Conservation (phyloP, 202 grass and related monocot genomes). For the Cymbopogon flexuosus region DNA sequence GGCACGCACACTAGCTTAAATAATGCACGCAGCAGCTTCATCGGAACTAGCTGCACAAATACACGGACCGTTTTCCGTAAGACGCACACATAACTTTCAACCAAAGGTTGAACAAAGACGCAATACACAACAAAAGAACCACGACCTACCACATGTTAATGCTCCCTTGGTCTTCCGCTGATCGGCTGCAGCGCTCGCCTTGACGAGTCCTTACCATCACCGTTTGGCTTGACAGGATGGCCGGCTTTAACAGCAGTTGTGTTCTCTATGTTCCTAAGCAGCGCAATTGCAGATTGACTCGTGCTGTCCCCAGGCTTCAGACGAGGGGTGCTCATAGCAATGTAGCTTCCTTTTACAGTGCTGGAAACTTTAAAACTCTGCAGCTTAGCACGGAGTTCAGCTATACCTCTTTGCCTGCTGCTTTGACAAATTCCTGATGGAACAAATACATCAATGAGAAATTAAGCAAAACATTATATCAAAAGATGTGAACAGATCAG, state of each 20-base stretch:
- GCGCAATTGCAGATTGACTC: too few relatives aligned
- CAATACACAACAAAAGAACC: too few relatives aligned
- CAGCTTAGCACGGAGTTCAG: constrained; percentile 14
- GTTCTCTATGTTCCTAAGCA: too few relatives aligned
- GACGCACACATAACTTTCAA: constrained; percentile 8
- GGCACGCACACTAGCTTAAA: background rate
- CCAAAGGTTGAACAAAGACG: too few relatives aligned
- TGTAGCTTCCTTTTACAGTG: background rate
- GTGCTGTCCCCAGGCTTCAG: background rate
- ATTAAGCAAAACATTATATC: background rate
- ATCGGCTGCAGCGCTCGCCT: too few relatives aligned
- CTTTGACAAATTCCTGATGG: constrained; percentile 1
- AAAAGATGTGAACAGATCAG: background rate
- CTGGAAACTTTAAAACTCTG: constrained; percentile 27
- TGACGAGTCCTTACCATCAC: too few relatives aligned
- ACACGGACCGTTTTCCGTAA: background rate
- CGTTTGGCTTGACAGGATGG: too few relatives aligned
- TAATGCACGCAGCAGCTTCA: background rate
- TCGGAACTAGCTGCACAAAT: background rate
- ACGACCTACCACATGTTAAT: too few relatives aligned
- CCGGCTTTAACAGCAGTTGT: too few relatives aligned
- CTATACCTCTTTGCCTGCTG: background rate
- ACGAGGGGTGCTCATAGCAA: too few relatives aligned
- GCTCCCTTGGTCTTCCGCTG: too few relatives aligned
- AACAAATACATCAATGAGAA: background rate